Evolutionary conservation across 2,329 filamentous ascomycete species (phyloP), one percentile per base, ranked within the genome.

Genomic region (Penicillium sp.): DNA sequence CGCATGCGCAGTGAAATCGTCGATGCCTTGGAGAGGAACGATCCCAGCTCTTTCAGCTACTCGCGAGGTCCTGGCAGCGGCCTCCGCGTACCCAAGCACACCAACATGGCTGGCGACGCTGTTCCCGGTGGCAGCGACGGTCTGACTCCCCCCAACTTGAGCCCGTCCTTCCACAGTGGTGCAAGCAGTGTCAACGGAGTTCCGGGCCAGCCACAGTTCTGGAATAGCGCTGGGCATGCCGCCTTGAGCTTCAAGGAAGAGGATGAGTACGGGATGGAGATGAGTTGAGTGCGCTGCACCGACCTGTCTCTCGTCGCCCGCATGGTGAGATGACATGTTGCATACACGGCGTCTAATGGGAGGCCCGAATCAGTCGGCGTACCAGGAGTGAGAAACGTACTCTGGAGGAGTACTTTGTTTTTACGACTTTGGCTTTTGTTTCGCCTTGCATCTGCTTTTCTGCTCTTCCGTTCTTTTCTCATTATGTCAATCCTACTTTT

Each of bases 1-100:
- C 86, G 93, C 28, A 97, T 98, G 93, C 87, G 90, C 50, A 88
- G 86, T 1, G 93, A 98, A 66, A 80, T 97, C 33, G 77, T 89
- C 63, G 87, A 94, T 57, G 86, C 91, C 13, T 80, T 96, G 60
- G 76, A 84, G 63, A 90, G 85, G 74, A 93, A 89, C 50, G 84
- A 87, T 30, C 71, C 77, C 6, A 76, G 76, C 21, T 82, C 77
- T n/a, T 90, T 94, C 63, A 79, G 80, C 9, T 98, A 98, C 70
- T 86, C 88, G 16, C 83, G 93, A 45, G 83, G 80, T 11, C 80
- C 85, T 18, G 91, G 91, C 23, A 88, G 83, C 37, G 90, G 91
- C 10, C 79, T 97, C 20, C 82, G 91, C 18, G 93, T 98, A 7
- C 93, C 93, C 13, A 86, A 90, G 52, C 89, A 93, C 65, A 98